Percentiles rank a stretch among this genome's conserved stretches.
Evolutionary conservation across 306 rosid species (phyloP).

Genomic region (Betula pendula): DNA sequence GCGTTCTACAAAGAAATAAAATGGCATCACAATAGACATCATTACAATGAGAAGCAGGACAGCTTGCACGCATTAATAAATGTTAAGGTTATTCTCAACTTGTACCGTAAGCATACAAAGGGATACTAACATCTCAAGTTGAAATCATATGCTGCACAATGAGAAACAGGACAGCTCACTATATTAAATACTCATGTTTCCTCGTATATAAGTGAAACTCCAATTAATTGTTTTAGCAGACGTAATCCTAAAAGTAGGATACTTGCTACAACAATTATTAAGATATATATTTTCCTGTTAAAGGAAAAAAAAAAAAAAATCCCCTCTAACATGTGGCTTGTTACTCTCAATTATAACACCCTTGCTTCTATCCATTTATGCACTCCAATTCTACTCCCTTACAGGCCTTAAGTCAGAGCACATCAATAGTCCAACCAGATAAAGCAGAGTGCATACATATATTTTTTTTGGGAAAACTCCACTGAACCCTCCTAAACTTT

Average conservation of each 20-base stretch:
- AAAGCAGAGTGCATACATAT: neutral
- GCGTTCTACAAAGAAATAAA: slow-evolving; percentile 61
- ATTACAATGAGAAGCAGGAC: neutral
- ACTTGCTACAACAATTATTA: neutral
- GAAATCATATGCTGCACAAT: neutral
- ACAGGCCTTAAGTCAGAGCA: neutral
- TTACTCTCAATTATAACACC: neutral
- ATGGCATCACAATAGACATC: slow-evolving; percentile 19
- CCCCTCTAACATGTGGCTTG: neutral
- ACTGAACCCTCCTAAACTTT: too few relatives aligned
- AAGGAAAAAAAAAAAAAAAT: neutral
- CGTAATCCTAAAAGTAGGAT: neutral
- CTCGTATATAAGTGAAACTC: neutral
- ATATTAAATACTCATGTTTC: neutral
- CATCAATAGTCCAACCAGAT: neutral
- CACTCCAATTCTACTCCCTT: neutral
- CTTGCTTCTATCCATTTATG: neutral
- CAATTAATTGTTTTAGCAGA: neutral
- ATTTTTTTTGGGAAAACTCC: too few relatives aligned
- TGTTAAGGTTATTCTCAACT: too few relatives aligned
- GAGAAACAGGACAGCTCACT: neutral
- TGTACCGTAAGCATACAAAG: neutral
- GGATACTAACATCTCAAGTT: neutral
- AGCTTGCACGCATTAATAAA: too few relatives aligned
- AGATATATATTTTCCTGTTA: neutral